Conservation (phyloP, 495 filamentous ascomycete genomes). For the Talaromyces borbonicus region DNA sequence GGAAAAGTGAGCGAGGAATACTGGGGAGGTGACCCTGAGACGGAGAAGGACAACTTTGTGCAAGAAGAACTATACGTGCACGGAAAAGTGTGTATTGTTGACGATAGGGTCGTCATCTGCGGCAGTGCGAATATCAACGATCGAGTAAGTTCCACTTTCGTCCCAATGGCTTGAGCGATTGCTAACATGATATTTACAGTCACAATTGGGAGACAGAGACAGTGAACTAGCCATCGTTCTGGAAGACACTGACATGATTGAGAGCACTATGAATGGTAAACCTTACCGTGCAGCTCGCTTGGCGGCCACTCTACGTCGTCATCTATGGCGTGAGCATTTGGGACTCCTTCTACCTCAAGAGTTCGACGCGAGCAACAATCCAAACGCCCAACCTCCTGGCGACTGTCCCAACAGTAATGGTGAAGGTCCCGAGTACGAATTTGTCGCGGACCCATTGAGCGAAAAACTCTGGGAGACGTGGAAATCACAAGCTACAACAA, state of each 20-base stretch:
- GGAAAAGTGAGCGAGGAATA: conserved; percentile 55
- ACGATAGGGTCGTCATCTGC: conserved; percentile 74
- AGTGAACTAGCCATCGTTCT: conserved; percentile 89
- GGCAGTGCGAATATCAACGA: conserved; percentile 91
- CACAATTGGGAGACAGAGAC: conserved; percentile 82
- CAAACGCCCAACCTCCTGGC: conserved; percentile 74
- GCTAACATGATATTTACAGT: conserved; percentile 26
- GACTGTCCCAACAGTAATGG: conserved; percentile 59
- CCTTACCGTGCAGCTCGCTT: conserved; percentile 64
- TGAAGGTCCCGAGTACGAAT: conserved; percentile 56
- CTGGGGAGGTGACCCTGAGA: conserved; percentile 58
- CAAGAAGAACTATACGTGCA: conserved; percentile 96
- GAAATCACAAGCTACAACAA: conserved; percentile 64
- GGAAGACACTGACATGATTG: conserved; percentile 69
- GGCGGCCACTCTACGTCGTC: conserved; percentile 70
- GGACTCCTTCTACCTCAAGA: conserved; percentile 69
- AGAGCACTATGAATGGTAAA: conserved; percentile 67
- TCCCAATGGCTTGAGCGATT: conserved; percentile 2
- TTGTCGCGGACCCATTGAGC: conserved; percentile 72
- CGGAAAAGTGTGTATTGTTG: conserved; percentile 77
- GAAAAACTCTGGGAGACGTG: conserved; percentile 80
- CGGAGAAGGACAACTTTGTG: conserved; percentile 76
- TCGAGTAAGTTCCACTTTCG: conserved; percentile 36
- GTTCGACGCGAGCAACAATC: conserved; percentile 58
- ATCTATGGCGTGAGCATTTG: conserved; percentile 89